A percentile compares a stretch with the other conserved stretches of the same genome.
Conservation (phyloP, 257 asterid species). For the Jaltomata sinuosa region DNA sequence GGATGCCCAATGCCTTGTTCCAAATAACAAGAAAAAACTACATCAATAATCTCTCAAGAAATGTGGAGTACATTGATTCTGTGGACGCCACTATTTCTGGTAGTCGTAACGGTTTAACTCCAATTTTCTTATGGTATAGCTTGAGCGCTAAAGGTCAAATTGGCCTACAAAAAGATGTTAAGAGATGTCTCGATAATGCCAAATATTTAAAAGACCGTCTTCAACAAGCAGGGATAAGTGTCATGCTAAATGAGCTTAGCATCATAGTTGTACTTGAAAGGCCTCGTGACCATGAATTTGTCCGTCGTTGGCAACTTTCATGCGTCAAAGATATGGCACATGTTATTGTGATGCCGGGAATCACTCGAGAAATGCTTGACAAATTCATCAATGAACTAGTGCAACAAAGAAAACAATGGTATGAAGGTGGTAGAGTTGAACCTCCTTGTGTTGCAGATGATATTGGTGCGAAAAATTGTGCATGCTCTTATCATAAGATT, state of each 20-base stretch:
- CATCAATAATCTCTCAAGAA: conserved; percentile 1
- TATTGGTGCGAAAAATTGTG: conserved; percentile 1
- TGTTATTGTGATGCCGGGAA: conserved; percentile 10
- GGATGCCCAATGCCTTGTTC: conserved; percentile 21
- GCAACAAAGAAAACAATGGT: neutral
- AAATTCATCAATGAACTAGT: neutral
- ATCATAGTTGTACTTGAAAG: neutral
- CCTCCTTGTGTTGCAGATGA: conserved; percentile 1
- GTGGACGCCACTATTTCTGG: conserved; percentile 19
- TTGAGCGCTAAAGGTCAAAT: conserved; percentile 5
- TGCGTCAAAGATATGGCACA: conserved; percentile 2
- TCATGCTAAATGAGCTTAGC: conserved; percentile 15
- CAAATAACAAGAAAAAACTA: conserved; percentile 14
- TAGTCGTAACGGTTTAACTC: conserved; percentile 16
- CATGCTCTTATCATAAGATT: neutral
- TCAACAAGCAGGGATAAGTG: conserved; percentile 3
- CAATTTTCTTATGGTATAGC: conserved; percentile 17
- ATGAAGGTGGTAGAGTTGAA: neutral
- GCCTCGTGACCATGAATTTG: neutral
- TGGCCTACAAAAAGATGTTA: conserved; percentile 2
- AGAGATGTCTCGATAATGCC: conserved; percentile 6
- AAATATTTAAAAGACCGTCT: conserved; percentile 6
- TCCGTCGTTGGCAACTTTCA: neutral
- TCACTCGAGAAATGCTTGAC: conserved; percentile 10
- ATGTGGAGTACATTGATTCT: conserved; percentile 12